Evolutionary conservation across 805 yeast species (phyloP).

Genomic region (Barnettozyma pratensis): DNA sequence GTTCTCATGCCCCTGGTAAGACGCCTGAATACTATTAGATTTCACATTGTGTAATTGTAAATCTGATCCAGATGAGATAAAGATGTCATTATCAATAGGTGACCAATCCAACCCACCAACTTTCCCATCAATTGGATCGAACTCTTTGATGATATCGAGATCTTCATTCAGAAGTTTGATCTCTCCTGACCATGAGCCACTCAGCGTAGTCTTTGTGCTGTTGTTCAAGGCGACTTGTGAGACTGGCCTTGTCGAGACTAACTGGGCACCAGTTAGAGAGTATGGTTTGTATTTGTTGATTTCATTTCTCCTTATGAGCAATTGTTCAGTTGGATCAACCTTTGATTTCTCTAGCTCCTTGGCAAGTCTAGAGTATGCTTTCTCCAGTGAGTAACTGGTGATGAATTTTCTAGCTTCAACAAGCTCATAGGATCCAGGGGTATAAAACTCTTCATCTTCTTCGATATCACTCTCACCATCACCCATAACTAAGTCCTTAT

Average conservation of each 20-base stretch:
- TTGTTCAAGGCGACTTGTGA: conserved; percentile 48
- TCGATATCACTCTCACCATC: conserved; percentile 34
- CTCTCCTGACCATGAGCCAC: conserved; percentile 84
- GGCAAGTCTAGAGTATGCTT: conserved; percentile 39
- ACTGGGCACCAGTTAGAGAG: conserved; percentile 61
- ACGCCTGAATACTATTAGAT: conserved; percentile 5
- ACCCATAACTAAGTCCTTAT: conserved; percentile 15
- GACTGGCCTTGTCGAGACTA: conserved; percentile 64
- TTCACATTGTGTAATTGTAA: conserved; percentile 32
- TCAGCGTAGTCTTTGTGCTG: conserved; percentile 38
- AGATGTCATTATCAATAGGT: conserved; percentile 26
- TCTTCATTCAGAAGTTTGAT: conserved; percentile 44
- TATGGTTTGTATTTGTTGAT: conserved; percentile 30
- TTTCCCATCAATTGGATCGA: conserved; percentile 47
- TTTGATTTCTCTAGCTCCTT: conserved; percentile 27
- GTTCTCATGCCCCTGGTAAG: conserved; percentile 38
- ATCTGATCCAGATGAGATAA: conserved; percentile 45
- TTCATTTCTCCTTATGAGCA: conserved; percentile 42
- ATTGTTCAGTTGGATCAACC: conserved; percentile 36
- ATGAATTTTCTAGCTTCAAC: conserved; percentile 46
- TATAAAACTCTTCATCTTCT: conserved; percentile 76
- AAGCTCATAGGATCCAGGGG: conserved; percentile 64
- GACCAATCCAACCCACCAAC: conserved; percentile 70
- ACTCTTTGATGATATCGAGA: conserved; percentile 27
- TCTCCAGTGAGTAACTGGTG: conserved; percentile 44